Base-by-base conservation (phyloP, 495 filamentous ascomycete genomes). In the Talaromyces proteolyticus region DNA sequence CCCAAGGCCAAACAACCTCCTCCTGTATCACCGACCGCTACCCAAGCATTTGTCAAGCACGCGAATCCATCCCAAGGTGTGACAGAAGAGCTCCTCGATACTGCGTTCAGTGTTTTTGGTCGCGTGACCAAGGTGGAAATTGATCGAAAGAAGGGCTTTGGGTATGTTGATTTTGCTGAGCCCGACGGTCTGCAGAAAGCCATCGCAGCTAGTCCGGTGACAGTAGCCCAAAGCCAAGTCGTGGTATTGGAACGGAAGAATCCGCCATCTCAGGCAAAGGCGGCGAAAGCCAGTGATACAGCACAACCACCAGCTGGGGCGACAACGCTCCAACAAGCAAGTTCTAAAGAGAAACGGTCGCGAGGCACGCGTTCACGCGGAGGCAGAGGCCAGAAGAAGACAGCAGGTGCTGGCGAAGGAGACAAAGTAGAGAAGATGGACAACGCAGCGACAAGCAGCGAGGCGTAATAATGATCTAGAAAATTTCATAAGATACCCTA, bases 21-120 rank as follows among this genome's bases (percentile, higher is more conserved):
- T 12, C 23, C 64, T 12, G 49, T 63, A 7, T 46, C 75, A 21
- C 61, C 81, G 7, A 80, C 79, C 3, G 79, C 85, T 5, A 87
- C 81, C 1, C 84, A 88, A 60, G 91, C 88, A n/a, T 96, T 95
- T 61, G 74, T 95, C 57, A 95, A 95, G 60, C 90, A 95, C 57
- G 91, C 90, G 47, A 94, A 93, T 62, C 81, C 88, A 17, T 91
- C 89, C 1, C 91, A 95, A 63, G 91, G 91, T 16, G 86, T 96
- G 36, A 95, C 89, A 0, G 91, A 95, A 55, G 68, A 81, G 0
- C 63, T 88, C 0, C 77, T 96, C 4, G 79, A 84, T 52, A 75
- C 82, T 53, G 82, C 88, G 6, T 81, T 96, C 59, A 66, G 79
- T 29, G 60, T 66, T 1, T 92, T 86, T 52, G 91, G 91, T 16